Evolutionary conservation across 2,329 filamentous ascomycete genomes (phyloP).

Genomic region (Cordyceps militaris): DNA sequence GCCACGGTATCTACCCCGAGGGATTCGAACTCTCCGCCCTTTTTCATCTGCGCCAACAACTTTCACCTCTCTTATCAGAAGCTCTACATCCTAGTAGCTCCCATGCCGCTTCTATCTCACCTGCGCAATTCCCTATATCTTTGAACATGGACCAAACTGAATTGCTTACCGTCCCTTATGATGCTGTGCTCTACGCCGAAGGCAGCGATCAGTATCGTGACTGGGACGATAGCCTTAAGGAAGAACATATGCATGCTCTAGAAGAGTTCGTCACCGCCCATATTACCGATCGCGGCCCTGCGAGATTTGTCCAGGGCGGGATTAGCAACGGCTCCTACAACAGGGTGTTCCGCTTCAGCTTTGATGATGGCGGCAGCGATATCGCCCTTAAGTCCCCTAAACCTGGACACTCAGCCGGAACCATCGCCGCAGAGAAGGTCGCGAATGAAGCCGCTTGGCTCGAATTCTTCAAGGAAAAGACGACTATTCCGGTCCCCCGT

Average conservation of each 20-base stretch:
- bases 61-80: not conserved
- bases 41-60: not conserved
- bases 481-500: not conserved
- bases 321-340: not conserved
- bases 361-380: not conserved
- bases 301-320: not conserved
- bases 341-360: not conserved
- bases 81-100: not conserved
- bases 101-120: not conserved
- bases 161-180: not conserved
- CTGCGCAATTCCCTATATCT: not conserved
- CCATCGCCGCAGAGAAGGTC: not conserved
- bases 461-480: not conserved
- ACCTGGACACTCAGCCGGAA: not conserved
- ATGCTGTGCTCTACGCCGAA: not conserved
- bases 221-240: not conserved
- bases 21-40: no score
- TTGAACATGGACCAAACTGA: not conserved
- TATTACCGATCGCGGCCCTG: not conserved
- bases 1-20: constrained; percentile 25
- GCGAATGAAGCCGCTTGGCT: not conserved
- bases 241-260: not conserved
- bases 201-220: not conserved
- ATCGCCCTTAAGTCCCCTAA: not conserved
- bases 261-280: not conserved